phyloP scores from a whole-genome alignment of 148 eudicot species.

The Bassia scoparia region DNA sequence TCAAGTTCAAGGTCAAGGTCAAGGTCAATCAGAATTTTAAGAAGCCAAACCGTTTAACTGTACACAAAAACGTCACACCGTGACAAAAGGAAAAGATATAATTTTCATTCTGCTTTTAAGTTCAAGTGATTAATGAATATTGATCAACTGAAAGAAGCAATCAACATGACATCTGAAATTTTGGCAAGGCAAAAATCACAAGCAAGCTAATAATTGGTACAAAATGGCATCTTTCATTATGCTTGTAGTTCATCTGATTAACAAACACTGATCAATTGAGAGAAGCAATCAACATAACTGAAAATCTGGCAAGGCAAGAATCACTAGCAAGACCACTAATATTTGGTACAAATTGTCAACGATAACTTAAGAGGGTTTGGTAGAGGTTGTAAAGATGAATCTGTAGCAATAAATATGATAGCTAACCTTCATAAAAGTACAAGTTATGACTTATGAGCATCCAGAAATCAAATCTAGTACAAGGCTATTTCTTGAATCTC shows the following conservation, averaged over 20 bases:
- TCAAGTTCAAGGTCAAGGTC: background rate
- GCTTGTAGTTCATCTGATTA: no score
- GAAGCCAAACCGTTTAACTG: constrained; percentile 8
- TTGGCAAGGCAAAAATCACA: background rate
- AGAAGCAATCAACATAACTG: background rate
- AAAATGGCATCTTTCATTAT: background rate
- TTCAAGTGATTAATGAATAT: background rate
- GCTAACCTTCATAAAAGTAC: background rate
- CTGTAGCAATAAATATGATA: background rate
- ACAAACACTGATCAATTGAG: no score
- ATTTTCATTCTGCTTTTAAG: no score
- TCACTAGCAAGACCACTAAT: background rate
- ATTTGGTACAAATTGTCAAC: background rate
- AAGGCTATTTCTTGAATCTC: background rate
- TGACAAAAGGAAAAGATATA: background rate
- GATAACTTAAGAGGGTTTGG: background rate
- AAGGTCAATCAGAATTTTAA: constrained; percentile 9
- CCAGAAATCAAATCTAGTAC: background rate
- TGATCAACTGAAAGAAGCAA: background rate
- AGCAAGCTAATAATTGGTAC: background rate
- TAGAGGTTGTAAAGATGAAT: background rate
- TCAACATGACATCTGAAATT: no score
- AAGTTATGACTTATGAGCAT: background rate
- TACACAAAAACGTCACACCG: background rate
- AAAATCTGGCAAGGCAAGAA: background rate